Evolutionary conservation across 2,329 filamentous ascomycete species (phyloP), one percentile per base, ranked within the genome.

Genomic region (Sporothrix pallida): DNA sequence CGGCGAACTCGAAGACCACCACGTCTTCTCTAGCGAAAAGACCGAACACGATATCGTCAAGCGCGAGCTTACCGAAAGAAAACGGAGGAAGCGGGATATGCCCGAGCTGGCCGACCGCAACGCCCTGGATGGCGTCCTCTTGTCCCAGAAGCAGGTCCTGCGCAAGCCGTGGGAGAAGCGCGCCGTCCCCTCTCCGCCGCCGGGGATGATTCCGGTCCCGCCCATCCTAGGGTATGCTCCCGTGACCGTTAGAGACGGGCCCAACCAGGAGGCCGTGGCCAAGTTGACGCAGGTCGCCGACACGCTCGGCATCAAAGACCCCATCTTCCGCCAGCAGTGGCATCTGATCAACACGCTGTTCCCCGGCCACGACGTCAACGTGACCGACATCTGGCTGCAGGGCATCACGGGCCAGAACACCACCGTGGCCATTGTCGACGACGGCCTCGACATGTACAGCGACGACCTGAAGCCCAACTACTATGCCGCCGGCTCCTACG

Each of bases 401-500:
- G 95, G 95, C 4, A 91, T 98, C 73, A 98, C 95, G 0, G 96
- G 96, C 72, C 89, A 93, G 78, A 95, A 95, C 75, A 88, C 92
- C 20, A 97, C 93, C 0, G 94, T 97, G 1, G 95, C 95, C 72
- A 96, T 99, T 77, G 93, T 99, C 3, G 96, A 99, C 79, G 96
- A 99, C 82, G 96, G 96, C 0, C 83, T 99, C 77, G 96, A 99
- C 80, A 96, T 99, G 92, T 89, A 97, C 83, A 98, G 95, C 84
- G 88, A 93, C 37, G 96, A 99, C 80, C 84, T 99, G 63, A 95
- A 93, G 81, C 92, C 90, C 78, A 99, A 99, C 81, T 99, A 98
- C 83, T 98, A 95, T 80, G 92, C 94, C 0, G 89, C 90, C 73
- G 96, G 96, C 37, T 98, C 95, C 2, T 98, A 92, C 83, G 96